These are phyloP conservation scores for Fusarium succisae DNA, from an alignment of 2,329 filamentous ascomycete species.

Conservation along the genomic window DNA sequence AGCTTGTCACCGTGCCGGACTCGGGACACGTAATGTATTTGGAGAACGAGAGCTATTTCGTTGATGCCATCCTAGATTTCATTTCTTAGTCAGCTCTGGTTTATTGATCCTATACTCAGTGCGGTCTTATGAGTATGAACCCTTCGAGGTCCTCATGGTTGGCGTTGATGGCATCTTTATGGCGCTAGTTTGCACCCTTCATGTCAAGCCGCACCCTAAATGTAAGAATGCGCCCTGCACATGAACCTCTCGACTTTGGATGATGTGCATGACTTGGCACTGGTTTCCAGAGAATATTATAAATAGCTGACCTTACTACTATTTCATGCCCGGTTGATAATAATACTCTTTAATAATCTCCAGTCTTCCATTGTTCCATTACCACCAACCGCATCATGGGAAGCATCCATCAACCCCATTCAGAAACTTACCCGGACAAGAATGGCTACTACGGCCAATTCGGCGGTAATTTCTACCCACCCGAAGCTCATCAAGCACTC, in stretches of 20 bases:
- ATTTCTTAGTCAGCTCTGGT: neutral
- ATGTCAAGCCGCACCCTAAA: neutral
- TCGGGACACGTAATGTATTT: slow-evolving; percentile 6
- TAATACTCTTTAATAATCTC: accelerated
- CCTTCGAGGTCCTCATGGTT: accelerated
- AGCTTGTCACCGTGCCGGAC: neutral
- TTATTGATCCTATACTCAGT: accelerated
- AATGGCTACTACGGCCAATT: slow-evolving; percentile 5
- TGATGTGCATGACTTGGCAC: neutral
- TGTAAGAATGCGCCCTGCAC: neutral
- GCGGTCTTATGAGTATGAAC: accelerated
- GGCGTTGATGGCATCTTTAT: neutral
- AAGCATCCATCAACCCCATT: neutral
- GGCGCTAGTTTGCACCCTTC: slow-evolving; percentile 4
- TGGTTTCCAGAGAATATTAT: accelerated
- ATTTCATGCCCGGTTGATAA: accelerated
- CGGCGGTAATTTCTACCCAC: neutral
- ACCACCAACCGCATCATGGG: neutral
- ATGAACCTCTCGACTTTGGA: neutral
- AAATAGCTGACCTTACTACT: neutral
- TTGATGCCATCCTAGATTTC: neutral
- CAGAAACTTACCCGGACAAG: neutral
- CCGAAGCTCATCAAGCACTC: neutral
- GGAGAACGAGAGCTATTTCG: slow-evolving; percentile 4
- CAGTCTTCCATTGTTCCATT: accelerated